A percentile compares a stretch with the other conserved stretches of the same genome.
These are phyloP conservation scores for Limnanthes douglasii DNA, from an alignment of 345 rosid species.

Conservation along the genomic window DNA sequence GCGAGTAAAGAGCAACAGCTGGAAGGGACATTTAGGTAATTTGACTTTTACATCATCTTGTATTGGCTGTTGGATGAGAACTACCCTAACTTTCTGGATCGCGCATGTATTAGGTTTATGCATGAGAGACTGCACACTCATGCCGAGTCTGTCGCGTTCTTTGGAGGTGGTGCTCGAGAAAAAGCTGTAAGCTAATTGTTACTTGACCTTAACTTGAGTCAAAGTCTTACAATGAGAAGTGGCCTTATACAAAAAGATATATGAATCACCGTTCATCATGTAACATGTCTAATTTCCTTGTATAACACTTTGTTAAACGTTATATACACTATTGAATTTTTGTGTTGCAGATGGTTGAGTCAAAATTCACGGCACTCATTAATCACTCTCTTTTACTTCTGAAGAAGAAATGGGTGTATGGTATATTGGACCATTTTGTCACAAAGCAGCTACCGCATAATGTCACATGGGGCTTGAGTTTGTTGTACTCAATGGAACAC, in stretches of 20 bases:
- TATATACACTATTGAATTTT: slow-evolving; percentile 3
- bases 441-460: slow-evolving; percentile 98
- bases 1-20: slow-evolving; percentile 74
- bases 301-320: too few relatives aligned
- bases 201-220: too few relatives aligned
- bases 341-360: slow-evolving; percentile 65
- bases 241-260: too few relatives aligned
- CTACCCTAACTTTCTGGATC: slow-evolving; percentile 6
- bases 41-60: slow-evolving; percentile 1
- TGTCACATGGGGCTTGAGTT: slow-evolving; percentile 96
- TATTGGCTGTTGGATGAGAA: slow-evolving; percentile 7
- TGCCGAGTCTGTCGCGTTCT: slow-evolving; percentile 99
- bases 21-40: slow-evolving; percentile 92
- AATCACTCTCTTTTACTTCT: slow-evolving; percentile 67
- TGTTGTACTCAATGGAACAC: slow-evolving; percentile 88
- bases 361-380: slow-evolving; percentile 74
- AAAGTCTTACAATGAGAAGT: too few relatives aligned
- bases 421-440: slow-evolving; percentile 82
- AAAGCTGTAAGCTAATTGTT: slow-evolving; percentile 96
- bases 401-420: slow-evolving; percentile 88
- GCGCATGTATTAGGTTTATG: slow-evolving; percentile 62
- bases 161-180: slow-evolving; percentile 99
- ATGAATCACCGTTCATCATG: too few relatives aligned
- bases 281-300: too few relatives aligned
- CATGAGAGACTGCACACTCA: slow-evolving; percentile 93